A percentile compares a stretch with the other conserved stretches of the same genome.
phyloP scores from a whole-genome alignment of 2,329 filamentous ascomycete genomes.

The Madurella fahalii region DNA sequence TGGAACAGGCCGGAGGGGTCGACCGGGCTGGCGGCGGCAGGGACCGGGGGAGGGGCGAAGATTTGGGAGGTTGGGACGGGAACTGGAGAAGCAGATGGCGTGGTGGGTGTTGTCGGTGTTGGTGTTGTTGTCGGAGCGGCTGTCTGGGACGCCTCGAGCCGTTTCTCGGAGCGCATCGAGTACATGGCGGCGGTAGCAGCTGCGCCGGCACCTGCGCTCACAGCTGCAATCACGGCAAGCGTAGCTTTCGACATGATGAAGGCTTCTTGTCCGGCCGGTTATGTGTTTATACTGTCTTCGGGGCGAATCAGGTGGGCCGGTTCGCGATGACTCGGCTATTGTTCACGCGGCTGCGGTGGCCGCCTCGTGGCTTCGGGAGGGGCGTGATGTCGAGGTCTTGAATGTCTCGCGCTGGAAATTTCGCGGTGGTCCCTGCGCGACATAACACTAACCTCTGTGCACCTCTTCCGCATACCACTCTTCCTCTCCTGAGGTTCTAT shows the following conservation, averaged over 20 bases:
- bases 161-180: conserved; percentile 51
- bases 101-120: conserved; percentile 30
- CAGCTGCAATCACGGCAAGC: conserved; percentile 68
- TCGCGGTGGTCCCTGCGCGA: not conserved
- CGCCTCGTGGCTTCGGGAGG: conserved; percentile 1
- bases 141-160: conserved; percentile 50
- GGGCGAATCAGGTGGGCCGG: not conserved
- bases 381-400: not conserved
- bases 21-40: conserved; percentile 39
- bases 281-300: not conserved
- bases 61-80: conserved; percentile 26
- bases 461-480: too few species aligned
- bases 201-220: conserved; percentile 72
- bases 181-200: conserved; percentile 68
- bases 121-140: conserved; percentile 44
- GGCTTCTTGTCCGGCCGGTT: not conserved
- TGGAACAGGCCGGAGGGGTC: conserved; percentile 74
- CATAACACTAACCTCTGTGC: too few species aligned
- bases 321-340: not conserved
- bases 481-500: too few species aligned
- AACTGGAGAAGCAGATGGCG: conserved; percentile 27
- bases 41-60: conserved; percentile 26
- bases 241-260: conserved; percentile 72
- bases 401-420: not conserved
- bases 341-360: not conserved